phyloP scores from a whole-genome alignment of 805 yeast species.

The Isabelozyma gotoi region DNA sequence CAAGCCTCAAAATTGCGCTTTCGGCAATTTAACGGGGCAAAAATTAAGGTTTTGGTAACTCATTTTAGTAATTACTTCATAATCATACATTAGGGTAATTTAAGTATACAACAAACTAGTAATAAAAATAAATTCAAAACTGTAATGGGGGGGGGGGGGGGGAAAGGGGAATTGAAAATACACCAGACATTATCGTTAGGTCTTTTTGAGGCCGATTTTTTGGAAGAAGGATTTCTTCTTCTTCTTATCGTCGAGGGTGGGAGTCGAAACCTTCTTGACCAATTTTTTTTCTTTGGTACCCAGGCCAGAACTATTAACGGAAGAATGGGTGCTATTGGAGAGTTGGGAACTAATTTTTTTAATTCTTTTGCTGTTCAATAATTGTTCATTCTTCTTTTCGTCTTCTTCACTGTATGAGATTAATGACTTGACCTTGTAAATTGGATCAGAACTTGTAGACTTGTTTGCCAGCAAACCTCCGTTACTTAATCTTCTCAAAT shows the following conservation, averaged over 20 bases:
- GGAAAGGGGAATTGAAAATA: background rate
- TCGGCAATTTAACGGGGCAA: too few species aligned
- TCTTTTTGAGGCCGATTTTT: constrained; percentile 23
- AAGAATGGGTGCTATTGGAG: constrained; percentile 3
- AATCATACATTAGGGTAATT: background rate
- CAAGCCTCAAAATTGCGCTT: too few species aligned
- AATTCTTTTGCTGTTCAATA: constrained; percentile 3
- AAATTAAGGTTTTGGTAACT: too few species aligned
- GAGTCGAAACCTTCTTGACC: constrained; percentile 6
- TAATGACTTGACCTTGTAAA: constrained; percentile 42
- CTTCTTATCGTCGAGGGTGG: constrained; percentile 2
- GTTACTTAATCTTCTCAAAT: background rate
- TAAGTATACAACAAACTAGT: too few species aligned
- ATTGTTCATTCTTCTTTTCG: constrained; percentile 15
- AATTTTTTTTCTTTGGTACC: background rate
- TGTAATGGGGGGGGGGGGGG: background rate
- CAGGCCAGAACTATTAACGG: background rate
- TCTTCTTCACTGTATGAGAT: constrained; percentile 35
- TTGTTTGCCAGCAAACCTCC: background rate
- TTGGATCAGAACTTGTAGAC: constrained; percentile 10
- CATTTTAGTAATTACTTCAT: too few species aligned
- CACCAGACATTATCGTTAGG: background rate
- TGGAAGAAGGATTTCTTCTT: constrained; percentile 21
- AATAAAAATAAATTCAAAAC: too few species aligned
- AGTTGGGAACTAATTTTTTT: constrained; percentile 1